phyloP scores from a whole-genome alignment of 106 monocot species.

The Agapanthus africanus region DNA sequence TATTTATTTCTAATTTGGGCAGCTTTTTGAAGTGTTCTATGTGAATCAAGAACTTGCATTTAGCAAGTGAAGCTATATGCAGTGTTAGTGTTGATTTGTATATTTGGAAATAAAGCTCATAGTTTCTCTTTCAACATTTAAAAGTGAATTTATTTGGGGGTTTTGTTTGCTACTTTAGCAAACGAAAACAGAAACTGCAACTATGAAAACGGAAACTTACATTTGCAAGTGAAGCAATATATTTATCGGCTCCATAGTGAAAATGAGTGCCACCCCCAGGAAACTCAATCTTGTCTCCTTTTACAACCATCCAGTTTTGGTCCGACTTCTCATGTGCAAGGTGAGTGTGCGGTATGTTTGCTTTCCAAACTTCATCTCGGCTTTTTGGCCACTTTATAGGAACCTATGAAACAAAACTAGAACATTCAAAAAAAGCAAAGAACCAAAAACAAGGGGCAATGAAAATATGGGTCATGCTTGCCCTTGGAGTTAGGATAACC shows the following conservation, averaged over 20 bases:
- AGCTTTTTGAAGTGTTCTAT: neutral
- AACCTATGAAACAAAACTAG: constrained; percentile 33
- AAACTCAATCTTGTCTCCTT: constrained; percentile 77
- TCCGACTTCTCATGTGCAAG: constrained; percentile 90
- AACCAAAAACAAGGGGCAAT: neutral
- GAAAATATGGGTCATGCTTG: no score
- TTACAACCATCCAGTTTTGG: constrained; percentile 92
- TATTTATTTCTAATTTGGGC: neutral
- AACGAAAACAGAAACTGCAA: no score
- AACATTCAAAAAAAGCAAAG: neutral
- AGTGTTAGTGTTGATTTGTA: no score
- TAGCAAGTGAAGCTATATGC: no score
- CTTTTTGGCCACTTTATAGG: constrained; percentile 92
- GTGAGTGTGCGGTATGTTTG: constrained; percentile 86
- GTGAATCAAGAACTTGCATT: no score
- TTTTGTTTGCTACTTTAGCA: no score
- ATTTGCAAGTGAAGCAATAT: constrained; percentile 69
- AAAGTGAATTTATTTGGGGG: no score
- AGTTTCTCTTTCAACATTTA: no score
- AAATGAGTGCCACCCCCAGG: constrained; percentile 93
- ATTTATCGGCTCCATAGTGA: constrained; percentile 87
- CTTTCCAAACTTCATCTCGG: constrained; percentile 83
- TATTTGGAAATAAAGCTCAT: no score
- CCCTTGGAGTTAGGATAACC: no score
- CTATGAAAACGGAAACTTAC: constrained; percentile 44